Conservation (phyloP, 148 eudicot genomes). For the Chenopodium album region DNA sequence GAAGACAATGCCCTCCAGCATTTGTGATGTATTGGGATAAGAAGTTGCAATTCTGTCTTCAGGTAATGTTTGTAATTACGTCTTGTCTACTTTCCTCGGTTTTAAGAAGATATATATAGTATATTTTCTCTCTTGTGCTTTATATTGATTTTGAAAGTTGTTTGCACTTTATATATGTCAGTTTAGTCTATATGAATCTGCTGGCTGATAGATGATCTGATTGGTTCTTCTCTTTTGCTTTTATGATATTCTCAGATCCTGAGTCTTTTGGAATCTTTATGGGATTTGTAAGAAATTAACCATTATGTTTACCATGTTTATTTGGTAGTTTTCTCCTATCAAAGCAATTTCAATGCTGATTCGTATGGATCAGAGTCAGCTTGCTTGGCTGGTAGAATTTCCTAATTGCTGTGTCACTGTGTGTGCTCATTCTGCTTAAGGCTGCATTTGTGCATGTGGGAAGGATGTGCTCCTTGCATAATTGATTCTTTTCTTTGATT, state of each 20-base stretch:
- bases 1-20: constrained; percentile 70
- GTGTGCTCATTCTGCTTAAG: neutral
- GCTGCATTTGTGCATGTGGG: neutral
- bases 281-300: neutral
- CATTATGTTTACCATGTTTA: neutral
- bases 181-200: neutral
- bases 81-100: neutral
- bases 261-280: neutral
- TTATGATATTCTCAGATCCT: neutral
- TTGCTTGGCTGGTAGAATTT: neutral
- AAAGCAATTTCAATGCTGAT: too few relatives aligned
- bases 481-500: too few relatives aligned
- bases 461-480: too few relatives aligned
- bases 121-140: neutral
- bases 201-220: neutral
- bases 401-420: neutral
- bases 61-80: constrained; percentile 46
- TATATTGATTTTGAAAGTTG: neutral
- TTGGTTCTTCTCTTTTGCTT: neutral
- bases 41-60: constrained; percentile 77
- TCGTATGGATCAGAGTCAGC: neutral
- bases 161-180: neutral
- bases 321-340: neutral
- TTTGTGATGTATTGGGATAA: constrained; percentile 89
- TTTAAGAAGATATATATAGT: neutral